A percentile compares a stretch with the other conserved stretches of the same genome.
Evolutionary conservation across 495 filamentous ascomycete species (phyloP).

Genomic region (Hypomontagnella monticulosa): DNA sequence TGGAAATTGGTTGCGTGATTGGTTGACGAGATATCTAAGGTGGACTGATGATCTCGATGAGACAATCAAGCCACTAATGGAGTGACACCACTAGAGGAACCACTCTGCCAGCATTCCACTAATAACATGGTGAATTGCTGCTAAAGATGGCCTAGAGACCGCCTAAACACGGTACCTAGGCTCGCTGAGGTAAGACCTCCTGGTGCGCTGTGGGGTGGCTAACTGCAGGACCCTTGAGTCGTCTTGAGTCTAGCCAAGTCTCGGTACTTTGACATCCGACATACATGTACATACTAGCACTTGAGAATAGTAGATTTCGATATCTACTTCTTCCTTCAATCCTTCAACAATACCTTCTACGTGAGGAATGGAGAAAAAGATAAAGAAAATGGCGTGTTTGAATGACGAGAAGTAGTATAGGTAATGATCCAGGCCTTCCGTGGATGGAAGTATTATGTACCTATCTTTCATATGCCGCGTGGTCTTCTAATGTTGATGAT

Average conservation of each 20-base stretch:
- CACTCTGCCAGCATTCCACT: slow-evolving; percentile 6
- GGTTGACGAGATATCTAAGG: slow-evolving; percentile 7
- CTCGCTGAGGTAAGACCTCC: slow-evolving; percentile 4
- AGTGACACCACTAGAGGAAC: slow-evolving; percentile 6
- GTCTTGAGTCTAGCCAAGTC: not conserved
- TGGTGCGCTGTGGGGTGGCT: not conserved
- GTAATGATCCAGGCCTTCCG: too few relatives aligned
- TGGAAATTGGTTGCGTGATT: slow-evolving; percentile 22
- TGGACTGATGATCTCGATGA: slow-evolving; percentile 38
- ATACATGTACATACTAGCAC: too few relatives aligned
- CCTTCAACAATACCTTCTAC: too few relatives aligned
- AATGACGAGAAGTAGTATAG: too few relatives aligned
- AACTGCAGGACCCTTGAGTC: slow-evolving; percentile 31
- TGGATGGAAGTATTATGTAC: too few relatives aligned
- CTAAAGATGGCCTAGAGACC: too few relatives aligned
- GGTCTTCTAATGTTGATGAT: too few relatives aligned
- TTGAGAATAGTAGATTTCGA: too few relatives aligned
- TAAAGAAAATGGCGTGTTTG: too few relatives aligned
- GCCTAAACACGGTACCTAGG: slow-evolving; percentile 30
- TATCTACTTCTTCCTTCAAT: not conserved
- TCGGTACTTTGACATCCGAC: not conserved
- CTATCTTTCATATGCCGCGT: too few relatives aligned
- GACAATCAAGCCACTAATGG: slow-evolving; percentile 32
- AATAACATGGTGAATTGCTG: slow-evolving; percentile 2
- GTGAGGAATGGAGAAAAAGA: too few relatives aligned